Conservation (phyloP, 2,329 filamentous ascomycete species). For the Seiridium cupressi region DNA sequence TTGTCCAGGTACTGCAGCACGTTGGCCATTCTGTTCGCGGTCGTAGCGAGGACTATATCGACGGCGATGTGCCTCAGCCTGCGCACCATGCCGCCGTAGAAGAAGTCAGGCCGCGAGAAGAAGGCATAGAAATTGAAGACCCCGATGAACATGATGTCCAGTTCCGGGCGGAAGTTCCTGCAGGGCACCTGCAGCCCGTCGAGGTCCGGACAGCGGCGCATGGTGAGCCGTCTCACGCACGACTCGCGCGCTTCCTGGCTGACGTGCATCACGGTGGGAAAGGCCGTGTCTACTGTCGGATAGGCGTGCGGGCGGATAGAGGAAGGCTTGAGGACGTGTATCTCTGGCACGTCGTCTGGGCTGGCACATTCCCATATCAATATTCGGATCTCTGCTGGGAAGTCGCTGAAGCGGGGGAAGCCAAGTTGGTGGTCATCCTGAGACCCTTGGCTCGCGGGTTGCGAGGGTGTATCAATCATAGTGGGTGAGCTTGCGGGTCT, state of each 20-base stretch:
- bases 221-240: background rate
- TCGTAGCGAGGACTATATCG: constrained; percentile 4
- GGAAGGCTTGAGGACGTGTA: constrained; percentile 10
- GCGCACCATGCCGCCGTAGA: background rate
- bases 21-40: background rate
- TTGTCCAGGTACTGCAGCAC: constrained; percentile 1
- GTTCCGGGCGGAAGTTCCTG: constrained; percentile 14
- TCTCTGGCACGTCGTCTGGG: constrained; percentile 9
- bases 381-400: constrained; percentile 3
- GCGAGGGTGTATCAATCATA: no score
- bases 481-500: no score
- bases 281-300: constrained; percentile 10
- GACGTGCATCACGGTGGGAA: constrained; percentile 13
- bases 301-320: background rate
- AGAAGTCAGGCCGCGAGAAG: constrained; percentile 5
- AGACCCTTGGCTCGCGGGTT: background rate
- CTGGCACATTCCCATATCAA: constrained; percentile 12
- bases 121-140: constrained; percentile 3
- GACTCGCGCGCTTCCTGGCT: constrained; percentile 10
- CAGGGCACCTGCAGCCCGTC: constrained; percentile 8
- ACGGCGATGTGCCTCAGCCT: constrained; percentile 9
- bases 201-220: background rate
- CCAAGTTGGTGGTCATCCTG: background rate
- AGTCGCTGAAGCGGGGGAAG: background rate
- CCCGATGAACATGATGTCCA: constrained; percentile 14